Percentiles rank a stretch among this genome's conserved stretches.
phyloP scores from a whole-genome alignment of 345 rosid species.

The Ceriops zippeliana region DNA sequence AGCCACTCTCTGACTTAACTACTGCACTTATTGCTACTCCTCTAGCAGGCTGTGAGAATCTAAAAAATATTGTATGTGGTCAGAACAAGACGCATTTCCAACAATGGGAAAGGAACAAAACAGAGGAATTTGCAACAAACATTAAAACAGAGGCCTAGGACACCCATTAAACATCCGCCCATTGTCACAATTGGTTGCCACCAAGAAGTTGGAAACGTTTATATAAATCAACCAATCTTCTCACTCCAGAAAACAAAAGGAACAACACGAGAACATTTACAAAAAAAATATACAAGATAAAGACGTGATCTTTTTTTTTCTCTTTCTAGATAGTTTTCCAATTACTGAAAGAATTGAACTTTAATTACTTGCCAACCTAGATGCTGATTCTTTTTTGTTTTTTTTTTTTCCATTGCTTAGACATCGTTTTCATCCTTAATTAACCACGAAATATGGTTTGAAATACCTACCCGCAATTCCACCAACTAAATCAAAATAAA shows the following conservation, averaged over 20 bases:
- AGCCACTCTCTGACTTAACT: constrained; percentile 41
- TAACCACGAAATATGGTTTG: neutral
- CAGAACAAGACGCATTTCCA: neutral
- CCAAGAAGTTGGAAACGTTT: too few species aligned
- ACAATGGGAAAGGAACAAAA: constrained; percentile 5
- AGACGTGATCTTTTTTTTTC: neutral
- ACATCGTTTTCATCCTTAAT: neutral
- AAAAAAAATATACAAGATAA: too few species aligned
- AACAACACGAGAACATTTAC: too few species aligned
- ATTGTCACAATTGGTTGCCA: too few species aligned
- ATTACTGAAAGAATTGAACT: neutral
- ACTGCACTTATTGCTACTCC: constrained; percentile 34
- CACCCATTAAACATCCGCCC: too few species aligned
- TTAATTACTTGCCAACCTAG: neutral
- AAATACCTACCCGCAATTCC: neutral
- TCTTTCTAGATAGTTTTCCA: neutral
- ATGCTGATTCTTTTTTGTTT: neutral
- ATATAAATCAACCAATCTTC: too few species aligned
- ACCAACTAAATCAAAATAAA: neutral
- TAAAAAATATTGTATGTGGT: constrained; percentile 4
- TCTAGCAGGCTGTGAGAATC: constrained; percentile 34
- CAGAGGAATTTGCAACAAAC: neutral
- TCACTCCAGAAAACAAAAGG: too few species aligned
- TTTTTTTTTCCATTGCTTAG: neutral
- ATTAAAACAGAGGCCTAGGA: neutral